These are phyloP conservation scores for Tetrapisispora taiwanensis DNA, from an alignment of 805 yeast species.

Conservation along the genomic window DNA sequence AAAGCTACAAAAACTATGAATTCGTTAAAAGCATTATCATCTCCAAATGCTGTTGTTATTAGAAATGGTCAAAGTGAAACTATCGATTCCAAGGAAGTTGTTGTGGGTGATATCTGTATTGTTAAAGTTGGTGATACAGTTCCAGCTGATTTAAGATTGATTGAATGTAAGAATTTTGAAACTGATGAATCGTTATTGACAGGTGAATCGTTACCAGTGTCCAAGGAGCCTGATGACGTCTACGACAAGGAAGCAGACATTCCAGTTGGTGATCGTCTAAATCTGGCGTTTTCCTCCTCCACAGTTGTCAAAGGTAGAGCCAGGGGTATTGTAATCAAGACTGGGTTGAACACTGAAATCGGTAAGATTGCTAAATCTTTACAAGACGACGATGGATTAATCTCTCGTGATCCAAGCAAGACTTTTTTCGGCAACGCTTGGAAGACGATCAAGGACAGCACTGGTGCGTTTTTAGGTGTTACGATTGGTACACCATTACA, in stretches of 20 bases:
- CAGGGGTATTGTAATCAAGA: constrained; percentile 83
- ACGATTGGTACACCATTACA: constrained; percentile 77
- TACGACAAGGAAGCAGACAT: constrained; percentile 24
- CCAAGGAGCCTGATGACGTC: constrained; percentile 44
- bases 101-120: constrained; percentile 90
- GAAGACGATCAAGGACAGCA: constrained; percentile 39
- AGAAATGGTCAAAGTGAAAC: constrained; percentile 65
- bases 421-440: constrained; percentile 31
- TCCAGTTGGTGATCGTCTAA: constrained; percentile 57
- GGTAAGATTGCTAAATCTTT: constrained; percentile 92
- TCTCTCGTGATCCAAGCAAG: constrained; percentile 32
- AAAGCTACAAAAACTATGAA: constrained; percentile 89
- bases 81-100: constrained; percentile 73
- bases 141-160: constrained; percentile 87
- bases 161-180: constrained; percentile 63
- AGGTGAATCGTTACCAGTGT: constrained; percentile 86
- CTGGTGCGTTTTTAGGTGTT: constrained; percentile 65
- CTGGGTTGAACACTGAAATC: constrained; percentile 82
- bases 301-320: constrained; percentile 94
- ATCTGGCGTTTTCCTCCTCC: constrained; percentile 92
- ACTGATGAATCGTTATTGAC: constrained; percentile 91
- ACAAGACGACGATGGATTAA: constrained; percentile 16
- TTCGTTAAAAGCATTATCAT: constrained; percentile 84
- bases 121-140: constrained; percentile 89
- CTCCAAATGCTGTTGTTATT: constrained; percentile 85